Percentiles rank a stretch among this genome's conserved stretches.
These are phyloP conservation scores for Prunus persica DNA, from an alignment of 306 rosid genomes.

Conservation along the genomic window Prunus_persica_NCBIv2 NC_034009.1:40453001-40453500, in stretches of 20 bases:
- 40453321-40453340: slow-evolving; percentile 64
- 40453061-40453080: slow-evolving; percentile 34
- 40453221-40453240: slow-evolving; percentile 32
- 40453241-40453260: slow-evolving; percentile 36
- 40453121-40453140: slow-evolving; percentile 36
- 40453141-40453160: slow-evolving; percentile 30
- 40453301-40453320: slow-evolving; percentile 84
- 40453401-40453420: slow-evolving; percentile 56
- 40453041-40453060: slow-evolving; percentile 34
- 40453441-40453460: slow-evolving; percentile 10
- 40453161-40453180: slow-evolving; percentile 30
- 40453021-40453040: slow-evolving; percentile 21
- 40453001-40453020: slow-evolving; percentile 24
- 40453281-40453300: slow-evolving; percentile 49
- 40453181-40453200: slow-evolving; percentile 44
- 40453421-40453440: slow-evolving; percentile 47
- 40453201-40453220: slow-evolving; percentile 37
- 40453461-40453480: neutral
- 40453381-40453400: slow-evolving; percentile 72
- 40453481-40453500: slow-evolving; percentile 18
- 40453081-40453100: slow-evolving; percentile 32
- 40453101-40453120: slow-evolving; percentile 30
- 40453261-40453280: slow-evolving; percentile 41
- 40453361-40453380: slow-evolving; percentile 71
- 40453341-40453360: slow-evolving; percentile 82